phyloP scores from a whole-genome alignment of 106 monocot species.

The Dendrobium chrysotoxum region DNA sequence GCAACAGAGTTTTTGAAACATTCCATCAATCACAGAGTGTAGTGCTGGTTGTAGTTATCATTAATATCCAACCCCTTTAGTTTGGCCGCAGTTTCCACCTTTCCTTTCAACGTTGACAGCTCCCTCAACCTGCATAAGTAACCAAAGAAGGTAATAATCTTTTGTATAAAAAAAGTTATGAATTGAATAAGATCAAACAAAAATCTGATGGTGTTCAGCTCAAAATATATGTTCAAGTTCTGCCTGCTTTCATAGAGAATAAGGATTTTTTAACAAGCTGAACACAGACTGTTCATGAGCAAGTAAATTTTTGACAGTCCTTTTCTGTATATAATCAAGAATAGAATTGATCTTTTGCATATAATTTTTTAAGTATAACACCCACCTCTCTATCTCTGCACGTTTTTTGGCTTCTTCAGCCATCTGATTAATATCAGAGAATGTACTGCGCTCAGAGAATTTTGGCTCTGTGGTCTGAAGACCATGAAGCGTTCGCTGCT shows the following conservation, averaged over 20 bases:
- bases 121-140: slow-evolving; percentile 39
- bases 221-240: no score
- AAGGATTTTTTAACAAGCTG: no score
- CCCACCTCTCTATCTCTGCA: slow-evolving; percentile 47
- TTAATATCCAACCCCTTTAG: slow-evolving; percentile 62
- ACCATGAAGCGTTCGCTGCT: slow-evolving; percentile 49
- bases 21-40: slow-evolving; percentile 32
- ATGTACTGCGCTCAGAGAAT: slow-evolving; percentile 17
- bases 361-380: no score
- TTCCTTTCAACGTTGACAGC: slow-evolving; percentile 57
- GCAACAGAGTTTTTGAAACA: not conserved
- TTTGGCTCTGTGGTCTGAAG: slow-evolving; percentile 21
- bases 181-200: no score
- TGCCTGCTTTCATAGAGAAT: no score
- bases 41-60: slow-evolving; percentile 42
- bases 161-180: no score
- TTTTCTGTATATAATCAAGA: no score
- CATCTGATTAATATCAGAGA: slow-evolving; percentile 42
- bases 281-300: no score
- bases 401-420: slow-evolving; percentile 50
- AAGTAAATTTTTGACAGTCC: no score
- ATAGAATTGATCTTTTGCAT: no score
- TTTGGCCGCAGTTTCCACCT: slow-evolving; percentile 51
- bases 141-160: not conserved
- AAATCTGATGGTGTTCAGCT: no score